These are phyloP conservation scores for Carex parvula DNA, from an alignment of 176 grass and related monocot genomes.

Conservation along the genomic window DNA sequence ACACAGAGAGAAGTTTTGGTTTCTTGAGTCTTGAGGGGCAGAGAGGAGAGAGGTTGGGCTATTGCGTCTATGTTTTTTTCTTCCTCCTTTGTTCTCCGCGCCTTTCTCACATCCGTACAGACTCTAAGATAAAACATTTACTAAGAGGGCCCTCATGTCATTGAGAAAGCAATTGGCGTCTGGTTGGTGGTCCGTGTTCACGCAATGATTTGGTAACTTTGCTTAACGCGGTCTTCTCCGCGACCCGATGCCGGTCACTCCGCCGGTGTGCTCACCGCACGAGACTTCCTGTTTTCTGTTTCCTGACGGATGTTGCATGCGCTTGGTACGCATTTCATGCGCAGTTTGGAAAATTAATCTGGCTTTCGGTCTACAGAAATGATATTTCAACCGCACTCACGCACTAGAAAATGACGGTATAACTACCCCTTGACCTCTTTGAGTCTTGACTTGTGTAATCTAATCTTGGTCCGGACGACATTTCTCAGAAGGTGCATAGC, in stretches of 20 bases:
- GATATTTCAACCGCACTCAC: no score
- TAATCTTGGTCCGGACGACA: no score
- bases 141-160: not conserved
- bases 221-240: conserved; percentile 14
- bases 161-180: not conserved
- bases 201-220: not conserved
- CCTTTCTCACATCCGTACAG: not conserved
- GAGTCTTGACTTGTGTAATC: no score
- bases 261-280: not conserved
- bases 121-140: not conserved
- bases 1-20: not conserved
- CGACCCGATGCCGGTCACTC: not conserved
- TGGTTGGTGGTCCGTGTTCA: not conserved
- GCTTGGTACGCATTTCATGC: not conserved
- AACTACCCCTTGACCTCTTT: no score
- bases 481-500: no score
- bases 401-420: no score
- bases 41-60: no score
- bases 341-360: not conserved
- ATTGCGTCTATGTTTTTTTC: no score
- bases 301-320: not conserved
- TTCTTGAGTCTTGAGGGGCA: no score
- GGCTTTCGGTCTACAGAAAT: not conserved
- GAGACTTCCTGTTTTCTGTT: not conserved
- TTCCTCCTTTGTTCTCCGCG: not conserved